These are phyloP conservation scores for Suillus occidentalis DNA, from an alignment of 768 basidiomycete genomes.

Conservation along the genomic window DNA sequence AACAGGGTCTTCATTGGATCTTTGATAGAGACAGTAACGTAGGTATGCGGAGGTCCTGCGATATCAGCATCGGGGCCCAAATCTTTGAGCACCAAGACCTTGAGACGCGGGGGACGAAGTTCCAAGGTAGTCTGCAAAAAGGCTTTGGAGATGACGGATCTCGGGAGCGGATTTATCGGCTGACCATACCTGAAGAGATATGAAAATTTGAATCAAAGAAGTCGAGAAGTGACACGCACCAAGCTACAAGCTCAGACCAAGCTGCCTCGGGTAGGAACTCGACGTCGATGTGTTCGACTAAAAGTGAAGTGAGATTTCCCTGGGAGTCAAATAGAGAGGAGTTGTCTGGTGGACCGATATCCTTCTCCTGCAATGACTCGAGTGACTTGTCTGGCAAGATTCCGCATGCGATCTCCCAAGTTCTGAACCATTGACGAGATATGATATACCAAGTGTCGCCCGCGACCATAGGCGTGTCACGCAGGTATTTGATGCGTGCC, in stretches of 20 bases:
- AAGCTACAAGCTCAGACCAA: slow-evolving; percentile 66
- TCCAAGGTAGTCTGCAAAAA: slow-evolving; percentile 58
- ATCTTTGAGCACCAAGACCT: slow-evolving; percentile 47
- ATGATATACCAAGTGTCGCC: slow-evolving; percentile 84
- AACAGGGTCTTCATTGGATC: slow-evolving; percentile 48
- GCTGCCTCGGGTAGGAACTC: slow-evolving; percentile 73
- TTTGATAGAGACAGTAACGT: slow-evolving; percentile 50
- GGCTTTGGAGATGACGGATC: slow-evolving; percentile 66
- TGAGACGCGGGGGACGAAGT: slow-evolving; percentile 66
- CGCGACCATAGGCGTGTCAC: slow-evolving; percentile 48
- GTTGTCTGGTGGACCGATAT: slow-evolving; percentile 79
- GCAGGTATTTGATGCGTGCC: slow-evolving; percentile 47
- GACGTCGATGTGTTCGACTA: slow-evolving; percentile 66
- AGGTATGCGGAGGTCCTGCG: slow-evolving; percentile 30
- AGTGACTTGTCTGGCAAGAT: slow-evolving; percentile 66
- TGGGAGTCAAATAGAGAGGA: slow-evolving; percentile 56
- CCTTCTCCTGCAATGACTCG: slow-evolving; percentile 56
- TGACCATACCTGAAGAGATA: slow-evolving; percentile 64
- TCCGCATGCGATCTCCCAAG: slow-evolving; percentile 72
- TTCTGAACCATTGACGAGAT: slow-evolving; percentile 67
- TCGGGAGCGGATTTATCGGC: slow-evolving; percentile 54
- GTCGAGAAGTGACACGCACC: slow-evolving; percentile 38
- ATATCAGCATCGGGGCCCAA: slow-evolving; percentile 27
- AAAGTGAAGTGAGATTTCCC: slow-evolving; percentile 42
- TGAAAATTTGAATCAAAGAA: background rate